Conservation (phyloP, 192 early-diverging fungal genomes). For the Jimgerdemannia flammicorona region DNA sequence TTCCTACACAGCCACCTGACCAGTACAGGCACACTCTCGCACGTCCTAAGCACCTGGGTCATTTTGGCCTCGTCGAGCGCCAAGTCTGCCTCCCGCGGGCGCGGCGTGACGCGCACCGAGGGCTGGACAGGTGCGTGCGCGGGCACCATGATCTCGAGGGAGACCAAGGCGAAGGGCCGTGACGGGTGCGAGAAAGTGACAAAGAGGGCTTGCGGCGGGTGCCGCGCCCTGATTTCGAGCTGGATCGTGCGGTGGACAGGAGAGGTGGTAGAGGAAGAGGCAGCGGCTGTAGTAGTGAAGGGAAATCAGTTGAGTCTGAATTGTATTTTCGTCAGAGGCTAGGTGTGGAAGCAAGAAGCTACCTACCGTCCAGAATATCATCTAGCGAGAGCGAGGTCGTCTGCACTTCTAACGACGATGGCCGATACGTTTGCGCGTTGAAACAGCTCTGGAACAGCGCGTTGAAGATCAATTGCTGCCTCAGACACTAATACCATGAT, state of each 20-base stretch:
- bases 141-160: neutral
- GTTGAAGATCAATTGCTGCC: constrained; percentile 43
- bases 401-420: neutral
- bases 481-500: constrained; percentile 16
- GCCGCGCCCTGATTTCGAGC: neutral
- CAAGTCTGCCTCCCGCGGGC: neutral
- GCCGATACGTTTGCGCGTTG: constrained; percentile 20
- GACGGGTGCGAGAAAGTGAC: constrained; percentile 4
- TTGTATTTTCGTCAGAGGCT: too few relatives aligned
- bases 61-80: constrained; percentile 17
- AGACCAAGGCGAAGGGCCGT: constrained; percentile 1
- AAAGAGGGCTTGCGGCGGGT: neutral
- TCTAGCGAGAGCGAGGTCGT: neutral
- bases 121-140: neutral
- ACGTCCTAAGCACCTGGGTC: constrained; percentile 21
- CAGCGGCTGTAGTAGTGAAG: constrained; percentile 1
- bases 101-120: neutral
- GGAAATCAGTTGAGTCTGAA: too few relatives aligned
- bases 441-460: constrained; percentile 44
- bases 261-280: constrained; percentile 14
- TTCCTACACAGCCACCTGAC: constrained; percentile 29
- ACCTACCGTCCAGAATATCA: neutral
- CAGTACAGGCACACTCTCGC: constrained; percentile 32
- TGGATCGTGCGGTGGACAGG: constrained; percentile 3
- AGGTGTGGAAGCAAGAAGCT: too few relatives aligned